Conservation (phyloP, 2,329 filamentous ascomycete species). For the Dichotomopilus funicola region DNA sequence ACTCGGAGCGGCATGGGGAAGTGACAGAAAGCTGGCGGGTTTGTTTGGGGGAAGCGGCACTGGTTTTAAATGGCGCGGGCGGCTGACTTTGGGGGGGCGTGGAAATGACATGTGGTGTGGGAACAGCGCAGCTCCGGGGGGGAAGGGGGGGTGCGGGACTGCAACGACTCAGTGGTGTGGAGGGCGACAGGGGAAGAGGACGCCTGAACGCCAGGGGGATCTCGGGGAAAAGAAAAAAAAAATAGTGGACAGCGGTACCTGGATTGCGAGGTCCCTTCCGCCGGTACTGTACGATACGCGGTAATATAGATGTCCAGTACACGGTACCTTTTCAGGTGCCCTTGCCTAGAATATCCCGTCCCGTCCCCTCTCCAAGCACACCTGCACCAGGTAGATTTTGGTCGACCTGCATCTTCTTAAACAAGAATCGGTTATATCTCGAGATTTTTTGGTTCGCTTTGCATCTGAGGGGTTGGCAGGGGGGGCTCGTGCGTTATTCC, state of each 20-base stretch:
- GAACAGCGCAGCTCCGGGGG: constrained; percentile 4
- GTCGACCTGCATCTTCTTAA: constrained; percentile 16
- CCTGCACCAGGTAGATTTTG: constrained; percentile 15
- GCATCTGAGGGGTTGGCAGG: too few relatives aligned
- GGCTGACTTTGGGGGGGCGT: constrained; percentile 16
- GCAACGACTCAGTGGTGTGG: constrained; percentile 22
- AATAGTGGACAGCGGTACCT: constrained; percentile 16
- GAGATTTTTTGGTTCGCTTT: too few relatives aligned
- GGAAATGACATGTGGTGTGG: constrained; percentile 20
- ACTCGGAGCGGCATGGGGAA: constrained; percentile 23
- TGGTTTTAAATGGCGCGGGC: constrained; percentile 27
- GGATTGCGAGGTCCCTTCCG: constrained; percentile 1
- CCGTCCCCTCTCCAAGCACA: constrained; percentile 16
- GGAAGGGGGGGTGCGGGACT: constrained; percentile 14
- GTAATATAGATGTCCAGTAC: neutral
- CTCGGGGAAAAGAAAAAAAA: constrained; percentile 20
- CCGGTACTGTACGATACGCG: constrained; percentile 9
- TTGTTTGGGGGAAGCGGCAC: constrained; percentile 24
- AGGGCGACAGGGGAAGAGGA: constrained; percentile 12
- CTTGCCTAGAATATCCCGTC: constrained; percentile 4
- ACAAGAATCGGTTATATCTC: constrained; percentile 3
- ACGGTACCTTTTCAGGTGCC: constrained; percentile 5
- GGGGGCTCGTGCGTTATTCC: too few relatives aligned
- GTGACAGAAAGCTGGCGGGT: constrained; percentile 20
- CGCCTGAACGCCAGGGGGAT: constrained; percentile 21